Percentiles rank a stretch among this genome's conserved stretches.
These are phyloP conservation scores for Acorus calamus DNA, from an alignment of 106 monocot genomes.

Conservation along the genomic window DNA sequence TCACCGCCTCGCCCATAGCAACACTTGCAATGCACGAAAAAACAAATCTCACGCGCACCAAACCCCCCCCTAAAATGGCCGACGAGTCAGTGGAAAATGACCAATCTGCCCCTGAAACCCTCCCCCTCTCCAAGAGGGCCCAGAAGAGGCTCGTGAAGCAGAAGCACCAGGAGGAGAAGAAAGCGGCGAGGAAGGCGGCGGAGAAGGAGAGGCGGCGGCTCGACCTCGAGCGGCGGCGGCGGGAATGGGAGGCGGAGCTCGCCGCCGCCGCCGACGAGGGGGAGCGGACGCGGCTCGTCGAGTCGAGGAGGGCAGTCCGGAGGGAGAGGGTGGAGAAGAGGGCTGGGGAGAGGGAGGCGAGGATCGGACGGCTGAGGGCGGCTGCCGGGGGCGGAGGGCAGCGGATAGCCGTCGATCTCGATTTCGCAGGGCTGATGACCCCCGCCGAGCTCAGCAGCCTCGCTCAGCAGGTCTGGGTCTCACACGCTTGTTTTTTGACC, in stretches of 20 bases:
- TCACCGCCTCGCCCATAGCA: too few relatives aligned
- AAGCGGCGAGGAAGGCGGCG: constrained; percentile 56
- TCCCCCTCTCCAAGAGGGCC: constrained; percentile 60
- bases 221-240: constrained; percentile 51
- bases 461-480: constrained; percentile 64
- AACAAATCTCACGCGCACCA: too few relatives aligned
- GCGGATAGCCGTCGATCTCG: constrained; percentile 67
- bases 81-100: too few relatives aligned
- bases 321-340: constrained; percentile 45
- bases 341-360: constrained; percentile 38
- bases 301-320: constrained; percentile 26
- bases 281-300: constrained; percentile 43
- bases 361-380: constrained; percentile 28
- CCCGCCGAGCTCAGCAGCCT: constrained; percentile 74
- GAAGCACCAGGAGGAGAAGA: constrained; percentile 40
- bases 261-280: constrained; percentile 46
- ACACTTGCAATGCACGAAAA: too few relatives aligned
- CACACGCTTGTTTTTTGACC: neutral
- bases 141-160: constrained; percentile 72
- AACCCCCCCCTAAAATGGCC: too few relatives aligned
- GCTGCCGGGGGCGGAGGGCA: constrained; percentile 46
- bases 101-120: neutral
- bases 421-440: constrained; percentile 62
- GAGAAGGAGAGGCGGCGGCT: constrained; percentile 66
- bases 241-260: constrained; percentile 77